phyloP scores from a whole-genome alignment of 192 early-diverging fungal species.

The Coemansia sp. region DNA sequence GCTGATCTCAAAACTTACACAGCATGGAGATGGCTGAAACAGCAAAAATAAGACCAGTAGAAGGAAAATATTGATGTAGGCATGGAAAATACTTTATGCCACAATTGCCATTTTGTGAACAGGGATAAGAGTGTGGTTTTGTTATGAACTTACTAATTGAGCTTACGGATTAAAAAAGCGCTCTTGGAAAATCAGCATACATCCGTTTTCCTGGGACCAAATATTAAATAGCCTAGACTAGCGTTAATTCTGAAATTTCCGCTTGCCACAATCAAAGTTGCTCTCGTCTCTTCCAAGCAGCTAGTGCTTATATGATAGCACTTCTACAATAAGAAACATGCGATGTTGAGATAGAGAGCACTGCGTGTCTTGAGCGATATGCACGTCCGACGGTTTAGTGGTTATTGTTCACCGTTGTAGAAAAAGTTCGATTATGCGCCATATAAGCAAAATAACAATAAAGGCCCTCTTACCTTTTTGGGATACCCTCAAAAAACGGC shows the following conservation, averaged over 20 bases:
- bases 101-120: neutral
- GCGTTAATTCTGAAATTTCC: no score
- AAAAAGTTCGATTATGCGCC: neutral
- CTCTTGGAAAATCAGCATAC: no score
- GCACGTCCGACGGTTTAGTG: neutral
- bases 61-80: neutral
- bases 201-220: no score
- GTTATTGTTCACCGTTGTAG: slow-evolving; percentile 5
- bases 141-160: no score
- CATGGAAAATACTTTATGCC: neutral
- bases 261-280: no score
- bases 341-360: neutral
- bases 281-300: neutral
- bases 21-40: neutral
- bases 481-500: neutral
- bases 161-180: no score
- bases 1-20: neutral
- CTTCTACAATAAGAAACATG: neutral
- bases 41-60: neutral
- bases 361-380: neutral
- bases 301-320: neutral
- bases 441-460: neutral
- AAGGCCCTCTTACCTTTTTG: neutral
- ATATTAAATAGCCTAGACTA: no score
- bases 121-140: no score